phyloP scores from a whole-genome alignment of 148 eudicot species.

The Selenicereus undatus region DNA sequence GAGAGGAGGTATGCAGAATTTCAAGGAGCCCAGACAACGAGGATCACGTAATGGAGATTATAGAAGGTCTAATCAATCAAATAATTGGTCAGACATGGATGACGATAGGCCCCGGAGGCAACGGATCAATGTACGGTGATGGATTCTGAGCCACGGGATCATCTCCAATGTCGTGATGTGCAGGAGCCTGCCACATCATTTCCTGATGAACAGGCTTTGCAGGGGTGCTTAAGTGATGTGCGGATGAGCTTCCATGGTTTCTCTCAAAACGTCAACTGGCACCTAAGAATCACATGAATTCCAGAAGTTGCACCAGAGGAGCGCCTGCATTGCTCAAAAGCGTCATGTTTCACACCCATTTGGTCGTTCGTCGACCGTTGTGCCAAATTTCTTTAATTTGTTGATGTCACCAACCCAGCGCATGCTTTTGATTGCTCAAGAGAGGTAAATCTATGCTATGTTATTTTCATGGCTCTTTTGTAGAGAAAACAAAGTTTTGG shows the following conservation, averaged over 20 bases:
- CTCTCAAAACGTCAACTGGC: background rate
- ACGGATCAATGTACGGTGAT: slow-evolving; percentile 53
- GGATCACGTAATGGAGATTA: slow-evolving; percentile 33
- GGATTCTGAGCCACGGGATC: too few relatives aligned
- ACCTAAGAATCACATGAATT: background rate
- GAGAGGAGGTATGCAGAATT: slow-evolving; percentile 24
- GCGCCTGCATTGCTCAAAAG: background rate
- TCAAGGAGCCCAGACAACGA: slow-evolving; percentile 22
- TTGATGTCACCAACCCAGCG: background rate
- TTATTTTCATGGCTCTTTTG: background rate
- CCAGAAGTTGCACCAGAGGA: background rate
- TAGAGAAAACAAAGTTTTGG: background rate
- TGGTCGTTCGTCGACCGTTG: background rate
- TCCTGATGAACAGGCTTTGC: background rate
- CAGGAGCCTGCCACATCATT: background rate
- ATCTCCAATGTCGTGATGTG: background rate
- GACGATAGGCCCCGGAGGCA: slow-evolving; percentile 44
- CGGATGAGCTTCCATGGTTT: background rate
- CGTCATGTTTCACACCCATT: background rate
- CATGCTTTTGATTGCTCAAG: background rate
- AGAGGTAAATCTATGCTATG: background rate
- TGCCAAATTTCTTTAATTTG: background rate
- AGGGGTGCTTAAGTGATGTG: background rate
- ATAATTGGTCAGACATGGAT: slow-evolving; percentile 31
- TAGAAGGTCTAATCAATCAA: slow-evolving; percentile 28